Evolutionary conservation across 768 basidiomycete genomes (phyloP).

Genomic region (Naematelia encephala): DNA sequence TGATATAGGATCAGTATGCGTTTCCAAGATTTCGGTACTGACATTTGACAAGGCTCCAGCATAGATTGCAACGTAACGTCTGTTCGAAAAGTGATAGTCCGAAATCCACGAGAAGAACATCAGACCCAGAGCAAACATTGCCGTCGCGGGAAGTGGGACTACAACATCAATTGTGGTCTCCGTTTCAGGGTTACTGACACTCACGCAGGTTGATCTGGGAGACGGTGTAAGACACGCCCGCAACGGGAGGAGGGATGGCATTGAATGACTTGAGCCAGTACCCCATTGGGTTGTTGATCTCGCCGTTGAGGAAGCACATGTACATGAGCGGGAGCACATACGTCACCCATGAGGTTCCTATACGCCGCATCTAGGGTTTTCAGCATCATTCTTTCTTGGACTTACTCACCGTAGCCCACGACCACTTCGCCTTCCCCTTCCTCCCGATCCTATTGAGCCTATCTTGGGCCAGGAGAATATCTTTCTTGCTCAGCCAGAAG

Average conservation of each 20-base stretch:
- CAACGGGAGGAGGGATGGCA: conserved; percentile 18
- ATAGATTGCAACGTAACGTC: conserved; percentile 31
- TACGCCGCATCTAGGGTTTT: conserved; percentile 13
- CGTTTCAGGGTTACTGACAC: neutral
- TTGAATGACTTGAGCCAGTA: conserved; percentile 42
- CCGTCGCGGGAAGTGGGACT: conserved; percentile 27
- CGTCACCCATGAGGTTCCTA: no score
- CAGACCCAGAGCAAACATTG: conserved; percentile 23
- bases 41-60: conserved; percentile 18
- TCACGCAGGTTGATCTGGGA: conserved; percentile 31
- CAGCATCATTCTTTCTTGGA: conserved; percentile 14
- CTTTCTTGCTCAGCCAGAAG: conserved; percentile 13
- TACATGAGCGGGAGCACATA: conserved; percentile 34
- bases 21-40: neutral
- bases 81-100: conserved; percentile 28
- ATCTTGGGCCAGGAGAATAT: conserved; percentile 20
- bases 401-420: no score
- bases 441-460: conserved; percentile 14
- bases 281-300: conserved; percentile 17
- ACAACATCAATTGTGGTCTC: no score
- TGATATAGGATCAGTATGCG: conserved; percentile 5
- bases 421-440: no score
- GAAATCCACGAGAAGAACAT: conserved; percentile 28
- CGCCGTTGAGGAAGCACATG: conserved; percentile 26
- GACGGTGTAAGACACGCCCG: conserved; percentile 28